Base-by-base conservation (phyloP, 169 alveolate species). In the Plasmodium cynomolgi region DNA sequence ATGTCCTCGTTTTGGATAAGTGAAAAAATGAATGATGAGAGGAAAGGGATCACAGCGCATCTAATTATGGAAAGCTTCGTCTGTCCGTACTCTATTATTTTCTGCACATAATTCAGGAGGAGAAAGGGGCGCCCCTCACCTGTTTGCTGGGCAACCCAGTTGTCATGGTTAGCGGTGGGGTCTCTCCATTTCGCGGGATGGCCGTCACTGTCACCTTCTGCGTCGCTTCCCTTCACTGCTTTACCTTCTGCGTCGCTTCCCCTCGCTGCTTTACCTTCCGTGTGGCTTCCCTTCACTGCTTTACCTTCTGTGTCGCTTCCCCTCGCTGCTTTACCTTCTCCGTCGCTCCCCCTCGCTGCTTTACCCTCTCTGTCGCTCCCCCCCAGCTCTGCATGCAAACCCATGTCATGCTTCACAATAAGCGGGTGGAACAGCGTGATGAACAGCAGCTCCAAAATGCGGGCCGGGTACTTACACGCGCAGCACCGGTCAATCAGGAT, bases 21-120 rank as follows among this genome's bases (percentile, higher is more conserved):
- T n/a, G 81, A 79, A 31, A 73, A 90, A 39, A 95, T 31, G 83
- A 58, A 95, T 3, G 93, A 85, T 0, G 93, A 74, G 7, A 85
- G 50, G 37, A 85, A 75, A 0, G 93, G 93, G 31, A 85, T 85
- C 41, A 85, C 58, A 11, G 80, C 34, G 68, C 84, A 47, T 85
- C 93, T 47, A 17, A 77, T 33, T 74, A 85, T 26, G 2, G 93
- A 85, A 1, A 85, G 37, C 62, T 74, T 85, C 1, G 81, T 85
- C 41, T 85, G 54, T 0, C 93, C 81, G n/a, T 47, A 41, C 26
- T 54, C 79, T 31, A 85, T 31, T 31, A 85, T 85, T n/a, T 85
- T 85, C 33, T 79, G 20, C 1, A 85, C 56, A 47, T 50, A 75
- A 23, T 54, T 50, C 11, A 85, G 62, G 37, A 85, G 29, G 34